A percentile compares a stretch with the other conserved stretches of the same genome.
phyloP scores from a whole-genome alignment of 805 yeast species.

The Yarrowia keelungensis region DNA sequence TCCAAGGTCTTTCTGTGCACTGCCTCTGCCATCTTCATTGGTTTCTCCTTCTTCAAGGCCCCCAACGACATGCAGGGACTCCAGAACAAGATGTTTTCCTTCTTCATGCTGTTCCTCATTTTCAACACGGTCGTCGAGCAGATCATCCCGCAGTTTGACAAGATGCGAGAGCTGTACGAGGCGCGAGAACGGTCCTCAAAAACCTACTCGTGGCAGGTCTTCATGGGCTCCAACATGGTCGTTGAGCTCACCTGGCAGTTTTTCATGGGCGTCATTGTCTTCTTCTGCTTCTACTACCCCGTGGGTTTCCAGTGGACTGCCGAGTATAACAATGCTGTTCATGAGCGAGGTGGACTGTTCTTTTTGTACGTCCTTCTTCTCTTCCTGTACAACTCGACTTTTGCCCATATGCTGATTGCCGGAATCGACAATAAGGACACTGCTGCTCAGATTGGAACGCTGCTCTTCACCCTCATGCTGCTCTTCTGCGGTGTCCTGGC shows the following conservation, averaged over 20 bases:
- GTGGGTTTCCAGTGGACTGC: slow-evolving; percentile 71
- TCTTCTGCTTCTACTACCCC: slow-evolving; percentile 71
- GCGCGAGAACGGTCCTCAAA: slow-evolving; percentile 76
- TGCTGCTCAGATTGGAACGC: slow-evolving; percentile 63
- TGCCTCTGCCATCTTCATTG: slow-evolving; percentile 65
- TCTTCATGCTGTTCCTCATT: slow-evolving; percentile 70
- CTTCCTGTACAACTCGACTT: slow-evolving; percentile 55
- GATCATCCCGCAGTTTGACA: slow-evolving; percentile 65
- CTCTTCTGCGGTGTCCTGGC: slow-evolving; percentile 73
- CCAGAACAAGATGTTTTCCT: slow-evolving; percentile 82
- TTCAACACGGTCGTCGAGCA: slow-evolving; percentile 66
- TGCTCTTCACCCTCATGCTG: slow-evolving; percentile 61
- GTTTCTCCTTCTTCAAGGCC: slow-evolving; percentile 73
- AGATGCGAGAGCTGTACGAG: slow-evolving; percentile 69
- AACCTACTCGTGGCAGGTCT: slow-evolving; percentile 71
- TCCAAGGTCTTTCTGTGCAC: slow-evolving; percentile 62
- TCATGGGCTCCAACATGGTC: slow-evolving; percentile 67
- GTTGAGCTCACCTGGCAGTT: slow-evolving; percentile 74
- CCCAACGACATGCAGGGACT: slow-evolving; percentile 67
- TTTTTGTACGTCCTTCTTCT: slow-evolving; percentile 54
- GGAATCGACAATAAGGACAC: slow-evolving; percentile 52
- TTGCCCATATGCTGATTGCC: slow-evolving; percentile 56
- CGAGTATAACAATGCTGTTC: slow-evolving; percentile 53
- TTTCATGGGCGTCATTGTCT: slow-evolving; percentile 65
- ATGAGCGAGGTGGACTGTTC: slow-evolving; percentile 53